Evolutionary conservation across 1,139 yeast species (phyloP).

Genomic region (Ogataea hybrid): DNA sequence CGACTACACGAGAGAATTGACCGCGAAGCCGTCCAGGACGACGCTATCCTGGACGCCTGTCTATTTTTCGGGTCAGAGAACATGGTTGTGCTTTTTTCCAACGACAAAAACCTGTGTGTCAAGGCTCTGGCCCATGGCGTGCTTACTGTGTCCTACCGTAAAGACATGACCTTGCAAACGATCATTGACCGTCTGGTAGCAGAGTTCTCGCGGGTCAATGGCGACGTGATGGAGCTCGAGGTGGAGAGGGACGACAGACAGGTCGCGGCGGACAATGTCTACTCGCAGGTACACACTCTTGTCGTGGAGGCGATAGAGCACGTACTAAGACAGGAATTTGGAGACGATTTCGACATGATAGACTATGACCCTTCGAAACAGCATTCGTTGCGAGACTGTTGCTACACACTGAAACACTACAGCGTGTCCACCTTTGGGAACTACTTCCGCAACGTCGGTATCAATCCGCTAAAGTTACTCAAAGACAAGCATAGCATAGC

Average conservation of each 20-base stretch:
- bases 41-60: slow-evolving; percentile 84
- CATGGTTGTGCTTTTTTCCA: slow-evolving; percentile 66
- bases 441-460: slow-evolving; percentile 35
- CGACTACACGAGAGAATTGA: slow-evolving; percentile 52
- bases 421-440: slow-evolving; percentile 60
- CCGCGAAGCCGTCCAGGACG: slow-evolving; percentile 55
- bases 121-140: slow-evolving; percentile 71
- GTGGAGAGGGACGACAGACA: background rate
- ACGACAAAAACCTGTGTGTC: slow-evolving; percentile 79
- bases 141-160: slow-evolving; percentile 63
- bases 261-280: slow-evolving; percentile 21
- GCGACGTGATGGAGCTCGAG: slow-evolving; percentile 13
- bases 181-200: slow-evolving; percentile 51
- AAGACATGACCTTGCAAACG: slow-evolving; percentile 56
- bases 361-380: slow-evolving; percentile 44
- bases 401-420: slow-evolving; percentile 42
- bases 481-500: slow-evolving; percentile 30
- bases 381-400: slow-evolving; percentile 41
- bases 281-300: slow-evolving; percentile 42
- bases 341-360: slow-evolving; percentile 51
- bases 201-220: slow-evolving; percentile 33
- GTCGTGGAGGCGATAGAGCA: slow-evolving; percentile 48
- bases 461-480: slow-evolving; percentile 34
- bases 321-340: slow-evolving; percentile 56
- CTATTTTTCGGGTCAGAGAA: slow-evolving; percentile 50